Evolutionary conservation across 192 early-diverging fungal species (phyloP).

Genomic region (Rhizophlyctis rosea): DNA sequence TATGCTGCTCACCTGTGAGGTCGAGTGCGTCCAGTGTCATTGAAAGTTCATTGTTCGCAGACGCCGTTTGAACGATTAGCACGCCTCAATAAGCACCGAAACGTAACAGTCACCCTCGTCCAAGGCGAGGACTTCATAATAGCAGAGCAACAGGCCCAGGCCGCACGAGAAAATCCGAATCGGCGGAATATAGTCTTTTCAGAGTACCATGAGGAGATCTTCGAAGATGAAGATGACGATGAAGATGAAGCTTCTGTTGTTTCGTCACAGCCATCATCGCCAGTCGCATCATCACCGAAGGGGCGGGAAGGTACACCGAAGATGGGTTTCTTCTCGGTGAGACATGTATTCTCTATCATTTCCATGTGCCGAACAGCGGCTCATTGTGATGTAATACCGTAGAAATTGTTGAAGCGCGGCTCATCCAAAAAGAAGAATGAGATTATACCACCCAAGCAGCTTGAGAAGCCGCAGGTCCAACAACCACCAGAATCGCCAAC

Average conservation of each 20-base stretch:
- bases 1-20: constrained; percentile 12
- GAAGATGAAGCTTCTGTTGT: constrained; percentile 32
- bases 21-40: neutral
- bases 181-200: constrained; percentile 36
- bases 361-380: too few species aligned
- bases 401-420: constrained; percentile 18
- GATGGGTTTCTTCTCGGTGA: neutral
- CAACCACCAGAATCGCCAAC: neutral
- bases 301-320: neutral
- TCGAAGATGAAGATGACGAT: constrained; percentile 39
- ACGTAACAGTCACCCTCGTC: constrained; percentile 55
- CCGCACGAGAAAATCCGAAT: constrained; percentile 2
- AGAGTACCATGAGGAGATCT: constrained; percentile 42
- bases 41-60: constrained; percentile 27
- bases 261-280: neutral
- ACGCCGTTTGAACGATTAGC: constrained; percentile 78
- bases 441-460: neutral
- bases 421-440: constrained; percentile 15
- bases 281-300: neutral
- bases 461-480: neutral
- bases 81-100: constrained; percentile 70
- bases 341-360: too few species aligned
- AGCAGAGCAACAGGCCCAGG: constrained; percentile 16
- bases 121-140: constrained; percentile 37
- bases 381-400: too few species aligned